Base-by-base conservation (phyloP, 768 basidiomycete species). In the Asterophora parasitica region DNA sequence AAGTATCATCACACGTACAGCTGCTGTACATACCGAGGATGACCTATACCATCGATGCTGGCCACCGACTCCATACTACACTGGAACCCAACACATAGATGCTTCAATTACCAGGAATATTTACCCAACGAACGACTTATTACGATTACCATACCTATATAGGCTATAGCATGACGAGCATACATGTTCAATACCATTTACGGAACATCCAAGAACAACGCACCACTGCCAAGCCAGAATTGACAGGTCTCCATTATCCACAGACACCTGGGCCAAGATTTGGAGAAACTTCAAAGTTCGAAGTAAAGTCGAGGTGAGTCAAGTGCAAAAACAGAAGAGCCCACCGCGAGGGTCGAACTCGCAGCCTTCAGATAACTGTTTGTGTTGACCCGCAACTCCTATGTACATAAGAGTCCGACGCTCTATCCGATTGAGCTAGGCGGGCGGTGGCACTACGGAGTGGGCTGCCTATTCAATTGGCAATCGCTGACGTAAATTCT, bases 331-430 rank as follows among this genome's bases (percentile, higher is more conserved):
- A 31, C 30, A 34, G 12, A n/a, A 19, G 40, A 83, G 82, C 82
- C 82, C 81, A 83, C 79, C 81, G 82, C 82, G 82, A 81, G 82
- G 81, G 75, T 85, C 82, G 81, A 84, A 85, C 82, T 81, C 82
- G 82, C 82, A 83, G 79, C 82, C 82, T 83, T 84, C 79, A 84
- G 82, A 84, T 84, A 38, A 27, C 39, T 27, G 10, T 23, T 27
- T 27, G 20, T 11, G n/a, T 15, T 15, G 6, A 5, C 39, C 38
- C 39, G 39, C 23, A 39, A 39, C 38, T n/a, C 23, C 23, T 6
- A 6, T 23, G n/a, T n/a, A n/a, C 41, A 11, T 75, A 75, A 75
- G 66, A 78, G 77, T 77, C 75, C 76, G 75, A 77, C 77, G 77
- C 77, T 78, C 77, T 78, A 76, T 73, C 77, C 76, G 73, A 77